Percentiles rank a stretch among this genome's conserved stretches.
Conservation (phyloP, 2,329 filamentous ascomycete genomes). For the Exophiala viscosa region DNA sequence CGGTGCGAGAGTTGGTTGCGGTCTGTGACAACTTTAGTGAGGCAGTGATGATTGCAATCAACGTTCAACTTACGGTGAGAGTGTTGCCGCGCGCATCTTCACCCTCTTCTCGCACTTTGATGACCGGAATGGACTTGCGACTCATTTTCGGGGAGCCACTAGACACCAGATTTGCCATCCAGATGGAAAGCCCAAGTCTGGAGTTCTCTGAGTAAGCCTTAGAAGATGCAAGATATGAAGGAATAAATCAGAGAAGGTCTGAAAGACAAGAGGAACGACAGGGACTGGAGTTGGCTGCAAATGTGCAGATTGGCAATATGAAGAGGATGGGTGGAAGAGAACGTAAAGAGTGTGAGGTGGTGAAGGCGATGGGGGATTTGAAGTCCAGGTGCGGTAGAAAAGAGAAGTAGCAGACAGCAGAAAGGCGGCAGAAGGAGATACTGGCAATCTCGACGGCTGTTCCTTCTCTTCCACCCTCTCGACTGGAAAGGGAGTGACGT, state of each 20-base stretch:
- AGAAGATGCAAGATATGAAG: conserved; percentile 22
- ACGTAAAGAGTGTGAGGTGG: conserved; percentile 7
- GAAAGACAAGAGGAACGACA: conserved; percentile 9
- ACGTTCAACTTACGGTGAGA: conserved; percentile 10
- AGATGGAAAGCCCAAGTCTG: background rate
- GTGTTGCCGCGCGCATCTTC: conserved; percentile 15
- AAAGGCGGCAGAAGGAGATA: background rate
- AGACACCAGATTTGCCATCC: conserved; percentile 22
- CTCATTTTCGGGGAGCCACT: conserved; percentile 25
- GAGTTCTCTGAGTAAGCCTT: conserved; percentile 3
- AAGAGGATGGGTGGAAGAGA: conserved; percentile 18
- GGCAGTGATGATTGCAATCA: conserved; percentile 3
- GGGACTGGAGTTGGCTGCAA: conserved; percentile 14
- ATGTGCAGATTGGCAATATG: conserved; percentile 19
- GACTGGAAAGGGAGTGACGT: background rate
- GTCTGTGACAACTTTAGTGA: conserved; percentile 34
- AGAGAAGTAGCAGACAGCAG: conserved; percentile 14
- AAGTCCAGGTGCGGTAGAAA: conserved; percentile 19
- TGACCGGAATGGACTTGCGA: conserved; percentile 24
- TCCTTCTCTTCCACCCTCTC: background rate
- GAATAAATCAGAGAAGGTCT: conserved; percentile 15
- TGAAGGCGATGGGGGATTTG: conserved; percentile 18
- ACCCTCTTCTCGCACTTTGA: conserved; percentile 24
- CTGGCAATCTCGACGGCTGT: background rate
- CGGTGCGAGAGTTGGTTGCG: conserved; percentile 10